Evolutionary conservation across 164 flowering plant species (phyloP).

Genomic region (Cinnamomum chago): DNA sequence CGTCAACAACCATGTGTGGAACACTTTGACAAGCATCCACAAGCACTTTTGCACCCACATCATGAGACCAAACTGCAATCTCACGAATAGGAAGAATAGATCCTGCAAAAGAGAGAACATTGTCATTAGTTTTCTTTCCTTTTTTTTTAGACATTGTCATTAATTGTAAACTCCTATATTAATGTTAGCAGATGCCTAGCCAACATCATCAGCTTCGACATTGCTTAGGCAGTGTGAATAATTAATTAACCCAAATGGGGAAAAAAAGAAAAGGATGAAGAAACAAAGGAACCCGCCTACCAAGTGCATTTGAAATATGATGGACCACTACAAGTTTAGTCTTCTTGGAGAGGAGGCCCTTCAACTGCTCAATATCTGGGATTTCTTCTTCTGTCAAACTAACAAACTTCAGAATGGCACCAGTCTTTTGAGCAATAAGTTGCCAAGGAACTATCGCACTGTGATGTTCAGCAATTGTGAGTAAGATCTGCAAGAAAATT

Average conservation of each 20-base stretch:
- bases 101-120: slow-evolving; percentile 30
- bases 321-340: slow-evolving; percentile 84
- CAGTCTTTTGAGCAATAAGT: slow-evolving; percentile 78
- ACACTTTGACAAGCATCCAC: slow-evolving; percentile 99
- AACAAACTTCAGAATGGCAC: slow-evolving; percentile 75
- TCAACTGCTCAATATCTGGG: slow-evolving; percentile 56
- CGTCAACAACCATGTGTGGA: slow-evolving; percentile 96
- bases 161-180: too few species aligned
- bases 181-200: not conserved
- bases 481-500: slow-evolving; percentile 54
- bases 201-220: not conserved
- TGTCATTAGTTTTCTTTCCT: not conserved
- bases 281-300: slow-evolving; percentile 32
- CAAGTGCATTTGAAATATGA: slow-evolving; percentile 88
- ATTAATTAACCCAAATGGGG: not conserved
- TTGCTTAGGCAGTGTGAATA: not conserved
- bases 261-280: not conserved
- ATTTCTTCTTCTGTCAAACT: slow-evolving; percentile 61
- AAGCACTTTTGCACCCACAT: slow-evolving; percentile 86
- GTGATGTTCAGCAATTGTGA: slow-evolving; percentile 95
- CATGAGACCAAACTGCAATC: slow-evolving; percentile 71
- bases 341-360: slow-evolving; percentile 53
- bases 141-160: too few species aligned
- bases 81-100: slow-evolving; percentile 83
- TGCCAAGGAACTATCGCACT: slow-evolving; percentile 99